phyloP scores from a whole-genome alignment of 1,284 basidiomycete genomes.

The Papiliotrema laurentii region DNA sequence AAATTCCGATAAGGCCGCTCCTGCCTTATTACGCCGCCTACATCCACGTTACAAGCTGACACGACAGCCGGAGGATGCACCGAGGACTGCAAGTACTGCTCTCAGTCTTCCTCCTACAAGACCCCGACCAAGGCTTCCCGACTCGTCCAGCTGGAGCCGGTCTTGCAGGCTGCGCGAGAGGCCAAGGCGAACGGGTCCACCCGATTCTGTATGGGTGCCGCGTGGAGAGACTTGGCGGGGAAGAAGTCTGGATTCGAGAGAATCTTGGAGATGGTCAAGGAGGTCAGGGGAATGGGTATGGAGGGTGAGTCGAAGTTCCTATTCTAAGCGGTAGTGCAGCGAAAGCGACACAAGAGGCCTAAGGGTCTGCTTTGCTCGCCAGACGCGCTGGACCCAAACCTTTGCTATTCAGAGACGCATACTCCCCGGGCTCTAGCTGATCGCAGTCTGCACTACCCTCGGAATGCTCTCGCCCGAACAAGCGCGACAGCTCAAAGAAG shows the following conservation, averaged over 20 bases:
- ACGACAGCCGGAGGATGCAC: conserved; percentile 82
- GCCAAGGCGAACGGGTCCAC: conserved; percentile 96
- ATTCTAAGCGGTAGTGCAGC: too few species aligned
- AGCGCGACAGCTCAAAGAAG: conserved; percentile 87
- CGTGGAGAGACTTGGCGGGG: conserved; percentile 95
- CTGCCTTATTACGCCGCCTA: not conserved
- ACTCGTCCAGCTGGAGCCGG: conserved; percentile 86
- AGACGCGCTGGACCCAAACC: too few species aligned
- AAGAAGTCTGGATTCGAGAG: conserved; percentile 91
- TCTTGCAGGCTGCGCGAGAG: conserved; percentile 81
- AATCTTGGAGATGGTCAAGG: conserved; percentile 85
- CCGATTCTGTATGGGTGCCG: conserved; percentile 98
- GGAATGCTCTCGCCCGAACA: conserved; percentile 95
- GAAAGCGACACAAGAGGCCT: too few species aligned
- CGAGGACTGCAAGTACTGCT: conserved; percentile 98
- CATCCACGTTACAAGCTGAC: not conserved
- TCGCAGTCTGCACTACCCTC: conserved; percentile 85
- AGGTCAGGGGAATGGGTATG: conserved; percentile 84
- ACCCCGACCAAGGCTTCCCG: conserved; percentile 85
- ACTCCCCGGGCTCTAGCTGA: conserved; percentile 4
- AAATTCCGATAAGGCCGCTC: too few species aligned
- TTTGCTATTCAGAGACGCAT: not conserved
- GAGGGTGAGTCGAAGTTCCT: conserved; percentile 53
- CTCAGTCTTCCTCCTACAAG: conserved; percentile 87
- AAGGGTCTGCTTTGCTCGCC: too few species aligned